Percentiles rank a stretch among this genome's conserved stretches.
phyloP scores from a whole-genome alignment of 139 green algal genomes.

The Diplosphaera chodatii region DNA sequence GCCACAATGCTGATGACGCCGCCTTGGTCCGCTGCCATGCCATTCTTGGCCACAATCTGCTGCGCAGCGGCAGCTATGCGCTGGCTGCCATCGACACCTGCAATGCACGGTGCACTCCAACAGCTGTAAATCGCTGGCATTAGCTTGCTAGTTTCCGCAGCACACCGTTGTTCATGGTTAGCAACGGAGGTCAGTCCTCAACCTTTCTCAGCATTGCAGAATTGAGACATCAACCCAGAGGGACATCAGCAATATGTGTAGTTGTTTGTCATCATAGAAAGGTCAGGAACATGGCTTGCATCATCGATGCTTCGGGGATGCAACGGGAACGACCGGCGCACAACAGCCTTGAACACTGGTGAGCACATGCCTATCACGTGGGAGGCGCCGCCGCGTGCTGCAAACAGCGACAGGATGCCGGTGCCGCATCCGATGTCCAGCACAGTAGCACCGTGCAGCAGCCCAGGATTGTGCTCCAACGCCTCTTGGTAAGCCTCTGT shows the following conservation, averaged over 20 bases:
- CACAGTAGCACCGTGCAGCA: constrained; percentile 64
- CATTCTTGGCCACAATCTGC: constrained; percentile 42
- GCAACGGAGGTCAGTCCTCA: too few species aligned
- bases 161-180: too few species aligned
- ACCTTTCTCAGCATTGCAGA: constrained; percentile 1
- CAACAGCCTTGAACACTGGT: not conserved
- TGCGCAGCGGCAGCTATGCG: constrained; percentile 56
- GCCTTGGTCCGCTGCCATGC: constrained; percentile 15
- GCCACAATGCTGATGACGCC: constrained; percentile 57
- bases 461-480: constrained; percentile 65
- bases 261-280: not conserved
- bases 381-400: constrained; percentile 64
- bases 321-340: not conserved
- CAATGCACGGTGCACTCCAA: too few species aligned
- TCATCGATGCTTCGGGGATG: not conserved
- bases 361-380: constrained; percentile 49
- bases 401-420: constrained; percentile 92
- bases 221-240: not conserved
- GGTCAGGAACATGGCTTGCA: not conserved
- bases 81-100: constrained; percentile 39
- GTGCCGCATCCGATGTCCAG: constrained; percentile 95
- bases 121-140: too few species aligned
- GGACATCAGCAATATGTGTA: not conserved
- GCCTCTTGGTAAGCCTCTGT: constrained; percentile 76
- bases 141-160: not conserved